phyloP scores from a whole-genome alignment of 257 asterid species.

The Solanum commersonii region DNA sequence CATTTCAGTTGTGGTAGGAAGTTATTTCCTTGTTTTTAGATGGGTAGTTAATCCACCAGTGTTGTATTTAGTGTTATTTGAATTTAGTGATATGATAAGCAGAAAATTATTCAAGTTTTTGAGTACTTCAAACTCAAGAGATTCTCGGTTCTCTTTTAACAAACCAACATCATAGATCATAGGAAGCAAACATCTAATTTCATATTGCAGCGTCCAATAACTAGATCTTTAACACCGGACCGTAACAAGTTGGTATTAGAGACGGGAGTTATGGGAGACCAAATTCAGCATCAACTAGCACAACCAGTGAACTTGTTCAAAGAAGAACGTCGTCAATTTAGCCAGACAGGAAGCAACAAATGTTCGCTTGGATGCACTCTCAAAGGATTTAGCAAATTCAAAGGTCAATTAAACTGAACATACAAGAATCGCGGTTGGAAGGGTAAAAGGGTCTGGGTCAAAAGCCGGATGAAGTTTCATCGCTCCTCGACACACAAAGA shows the following conservation, averaged over 20 bases:
- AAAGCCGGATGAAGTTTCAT: not conserved
- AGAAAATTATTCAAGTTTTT: not conserved
- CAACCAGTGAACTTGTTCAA: not conserved
- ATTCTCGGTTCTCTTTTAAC: not conserved
- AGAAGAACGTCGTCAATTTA: not conserved
- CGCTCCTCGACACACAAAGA: not conserved
- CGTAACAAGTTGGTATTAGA: not conserved
- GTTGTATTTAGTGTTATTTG: not conserved
- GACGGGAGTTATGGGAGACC: not conserved
- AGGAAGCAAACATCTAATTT: not conserved
- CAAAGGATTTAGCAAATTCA: not conserved
- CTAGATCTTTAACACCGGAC: not conserved
- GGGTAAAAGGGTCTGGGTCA: not conserved
- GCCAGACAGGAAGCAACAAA: not conserved
- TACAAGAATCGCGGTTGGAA: not conserved
- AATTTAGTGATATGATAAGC: not conserved
- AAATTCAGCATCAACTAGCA: not conserved
- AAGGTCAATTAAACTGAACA: not conserved
- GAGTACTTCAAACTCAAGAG: not conserved
- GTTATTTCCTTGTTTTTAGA: not conserved
- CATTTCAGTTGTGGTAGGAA: not conserved
- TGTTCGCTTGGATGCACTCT: not conserved
- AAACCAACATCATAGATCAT: not conserved
- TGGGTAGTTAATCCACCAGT: not conserved
- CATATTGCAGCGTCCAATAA: not conserved